These are phyloP conservation scores for Cymodocea nodosa DNA, from an alignment of 116 monocot genomes.

Conservation along the genomic window DNA sequence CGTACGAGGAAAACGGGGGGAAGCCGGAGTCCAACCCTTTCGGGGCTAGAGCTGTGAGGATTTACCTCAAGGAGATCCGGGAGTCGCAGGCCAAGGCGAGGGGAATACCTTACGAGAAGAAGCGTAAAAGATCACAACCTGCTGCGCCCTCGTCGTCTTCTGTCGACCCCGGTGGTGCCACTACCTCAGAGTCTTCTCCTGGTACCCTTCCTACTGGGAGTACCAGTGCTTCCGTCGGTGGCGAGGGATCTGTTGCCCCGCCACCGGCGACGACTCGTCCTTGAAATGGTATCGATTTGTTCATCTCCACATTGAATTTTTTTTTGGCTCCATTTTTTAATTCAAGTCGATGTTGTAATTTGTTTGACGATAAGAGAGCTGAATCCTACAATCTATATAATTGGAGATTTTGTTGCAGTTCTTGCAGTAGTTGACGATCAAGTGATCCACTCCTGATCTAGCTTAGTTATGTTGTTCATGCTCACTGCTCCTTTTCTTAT, in stretches of 20 bases:
- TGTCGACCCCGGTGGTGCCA: neutral
- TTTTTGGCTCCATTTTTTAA: too few relatives aligned
- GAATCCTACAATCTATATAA: too few relatives aligned
- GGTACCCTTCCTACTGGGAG: neutral
- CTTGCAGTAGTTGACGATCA: too few relatives aligned
- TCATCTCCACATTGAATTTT: too few relatives aligned
- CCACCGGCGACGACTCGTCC: neutral
- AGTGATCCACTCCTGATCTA: too few relatives aligned
- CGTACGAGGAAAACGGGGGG: slow-evolving; percentile 43
- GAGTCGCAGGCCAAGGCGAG: slow-evolving; percentile 19
- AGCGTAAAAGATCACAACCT: slow-evolving; percentile 1
- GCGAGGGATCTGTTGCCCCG: neutral
- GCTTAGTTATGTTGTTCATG: too few relatives aligned
- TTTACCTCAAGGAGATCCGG: slow-evolving; percentile 19
- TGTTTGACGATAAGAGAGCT: too few relatives aligned
- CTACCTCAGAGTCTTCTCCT: too few relatives aligned
- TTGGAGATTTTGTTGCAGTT: too few relatives aligned
- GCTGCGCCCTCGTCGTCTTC: neutral
- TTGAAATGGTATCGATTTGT: neutral
- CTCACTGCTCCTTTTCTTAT: too few relatives aligned
- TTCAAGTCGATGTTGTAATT: too few relatives aligned
- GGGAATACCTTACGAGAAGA: slow-evolving; percentile 17
- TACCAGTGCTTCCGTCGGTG: neutral
- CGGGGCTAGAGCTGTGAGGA: slow-evolving; percentile 18
- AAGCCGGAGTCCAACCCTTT: slow-evolving; percentile 35